Conservation (phyloP, 2,329 filamentous ascomycete species). For the Ophiostoma sp. region DNA sequence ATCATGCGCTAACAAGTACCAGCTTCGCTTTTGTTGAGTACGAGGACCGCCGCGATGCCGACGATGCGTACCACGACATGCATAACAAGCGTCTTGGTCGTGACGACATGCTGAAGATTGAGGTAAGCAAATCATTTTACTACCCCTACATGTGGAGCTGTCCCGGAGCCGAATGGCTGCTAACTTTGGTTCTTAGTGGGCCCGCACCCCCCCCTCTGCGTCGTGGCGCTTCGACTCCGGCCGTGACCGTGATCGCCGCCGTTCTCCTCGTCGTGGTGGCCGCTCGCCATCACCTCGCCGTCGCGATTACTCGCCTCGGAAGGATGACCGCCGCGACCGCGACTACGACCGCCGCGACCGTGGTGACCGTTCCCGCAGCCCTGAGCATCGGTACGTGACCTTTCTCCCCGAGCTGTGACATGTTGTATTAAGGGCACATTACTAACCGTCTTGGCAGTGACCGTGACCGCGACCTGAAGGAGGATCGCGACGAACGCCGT, state of each 20-base stretch:
- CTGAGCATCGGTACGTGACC: constrained; percentile 50
- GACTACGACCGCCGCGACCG: constrained; percentile 70
- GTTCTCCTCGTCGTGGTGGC: constrained; percentile 57
- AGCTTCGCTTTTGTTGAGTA: constrained; percentile 99
- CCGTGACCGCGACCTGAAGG: constrained; percentile 41
- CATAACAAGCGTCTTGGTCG: constrained; percentile 97
- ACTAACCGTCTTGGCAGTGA: constrained; percentile 32
- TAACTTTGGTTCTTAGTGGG: constrained; percentile 64
- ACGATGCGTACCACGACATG: constrained; percentile 99
- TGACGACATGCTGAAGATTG: constrained; percentile 94
- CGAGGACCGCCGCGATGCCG: constrained; percentile 94
- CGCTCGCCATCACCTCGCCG: constrained; percentile 75
- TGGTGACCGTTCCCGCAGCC: constrained; percentile 65
- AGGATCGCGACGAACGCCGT: constrained; percentile 57
- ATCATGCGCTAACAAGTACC: background rate
- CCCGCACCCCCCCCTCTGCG: constrained; percentile 91
- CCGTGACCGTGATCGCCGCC: constrained; percentile 64
- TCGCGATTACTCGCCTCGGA: constrained; percentile 79
- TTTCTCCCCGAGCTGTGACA: background rate
- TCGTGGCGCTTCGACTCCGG: constrained; percentile 98
- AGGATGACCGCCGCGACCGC: constrained; percentile 66
- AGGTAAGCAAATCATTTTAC: constrained; percentile 53
- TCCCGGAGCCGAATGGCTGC: background rate
- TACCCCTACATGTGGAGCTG: background rate
- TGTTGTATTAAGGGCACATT: too few species aligned